Percentiles rank a stretch among this genome's conserved stretches.
Evolutionary conservation across 306 rosid genomes (phyloP).

Genomic region (Fagus crenata): DNA sequence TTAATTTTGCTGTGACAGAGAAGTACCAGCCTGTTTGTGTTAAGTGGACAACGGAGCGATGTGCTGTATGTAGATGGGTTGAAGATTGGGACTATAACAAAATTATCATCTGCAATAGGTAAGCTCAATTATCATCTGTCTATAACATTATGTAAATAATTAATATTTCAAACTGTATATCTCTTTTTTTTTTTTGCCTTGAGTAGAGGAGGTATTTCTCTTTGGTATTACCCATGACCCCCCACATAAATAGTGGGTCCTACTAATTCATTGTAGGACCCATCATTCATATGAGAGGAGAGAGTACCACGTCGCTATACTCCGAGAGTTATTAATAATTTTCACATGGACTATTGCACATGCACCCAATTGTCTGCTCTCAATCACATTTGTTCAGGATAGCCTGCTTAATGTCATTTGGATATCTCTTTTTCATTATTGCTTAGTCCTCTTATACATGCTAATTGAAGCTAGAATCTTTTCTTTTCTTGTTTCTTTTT

Average conservation of each 20-base stretch:
- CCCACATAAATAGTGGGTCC: too few relatives aligned
- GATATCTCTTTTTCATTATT: background rate
- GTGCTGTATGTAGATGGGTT: slow-evolving; percentile 99
- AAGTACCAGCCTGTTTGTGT: slow-evolving; percentile 90
- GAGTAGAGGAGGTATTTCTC: too few relatives aligned
- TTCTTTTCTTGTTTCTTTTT: background rate
- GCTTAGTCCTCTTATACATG: background rate
- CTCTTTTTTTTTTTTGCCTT: too few relatives aligned
- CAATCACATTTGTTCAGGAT: slow-evolving; percentile 1
- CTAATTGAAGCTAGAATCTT: background rate
- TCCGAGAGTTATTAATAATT: too few relatives aligned
- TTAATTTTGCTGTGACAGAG: slow-evolving; percentile 53
- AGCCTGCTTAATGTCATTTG: background rate
- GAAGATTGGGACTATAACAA: slow-evolving; percentile 99
- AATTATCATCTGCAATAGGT: slow-evolving; percentile 98
- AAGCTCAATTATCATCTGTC: background rate
- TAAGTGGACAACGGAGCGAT: slow-evolving; percentile 99
- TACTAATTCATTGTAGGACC: too few relatives aligned
- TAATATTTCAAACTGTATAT: too few relatives aligned
- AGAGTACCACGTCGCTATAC: too few relatives aligned
- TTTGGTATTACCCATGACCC: too few relatives aligned
- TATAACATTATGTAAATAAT: too few relatives aligned
- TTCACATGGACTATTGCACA: background rate
- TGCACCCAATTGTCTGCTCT: slow-evolving; percentile 8
- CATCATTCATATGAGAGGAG: too few relatives aligned